Evolutionary conservation across 2,329 filamentous ascomycete genomes (phyloP).

Genomic region (Cryphonectria carpinicola): DNA sequence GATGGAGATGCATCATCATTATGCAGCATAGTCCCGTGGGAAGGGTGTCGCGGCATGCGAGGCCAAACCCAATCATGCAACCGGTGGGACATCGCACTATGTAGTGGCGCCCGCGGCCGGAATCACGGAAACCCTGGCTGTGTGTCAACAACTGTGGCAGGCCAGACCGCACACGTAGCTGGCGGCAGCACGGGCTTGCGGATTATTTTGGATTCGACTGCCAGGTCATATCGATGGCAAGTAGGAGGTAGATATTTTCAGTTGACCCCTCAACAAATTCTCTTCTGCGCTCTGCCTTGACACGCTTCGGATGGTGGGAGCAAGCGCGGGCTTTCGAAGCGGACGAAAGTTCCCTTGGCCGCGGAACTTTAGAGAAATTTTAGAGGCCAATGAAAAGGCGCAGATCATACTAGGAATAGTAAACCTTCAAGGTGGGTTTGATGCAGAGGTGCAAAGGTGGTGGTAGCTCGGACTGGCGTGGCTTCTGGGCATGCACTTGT

Average conservation of each 20-base stretch:
- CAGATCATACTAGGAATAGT: background rate
- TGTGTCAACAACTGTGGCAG: conserved; percentile 5
- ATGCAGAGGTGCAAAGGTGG: background rate
- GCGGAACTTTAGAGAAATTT: background rate
- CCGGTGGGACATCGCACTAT: conserved; percentile 16
- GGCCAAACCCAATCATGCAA: conserved; percentile 10
- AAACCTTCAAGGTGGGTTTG: background rate
- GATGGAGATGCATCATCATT: conserved; percentile 13
- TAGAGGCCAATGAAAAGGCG: background rate
- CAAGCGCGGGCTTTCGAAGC: background rate
- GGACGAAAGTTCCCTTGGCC: conserved; percentile 3
- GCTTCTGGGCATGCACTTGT: background rate
- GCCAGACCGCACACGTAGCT: background rate
- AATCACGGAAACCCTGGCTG: conserved; percentile 17
- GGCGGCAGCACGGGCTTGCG: background rate
- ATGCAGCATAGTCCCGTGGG: conserved; percentile 18
- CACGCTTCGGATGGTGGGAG: background rate
- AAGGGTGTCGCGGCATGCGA: conserved; percentile 6
- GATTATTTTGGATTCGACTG: background rate
- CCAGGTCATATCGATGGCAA: background rate
- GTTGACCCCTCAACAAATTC: too few species aligned
- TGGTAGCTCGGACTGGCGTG: background rate
- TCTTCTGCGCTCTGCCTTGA: background rate
- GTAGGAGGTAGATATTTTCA: background rate
- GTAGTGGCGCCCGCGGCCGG: conserved; percentile 19